phyloP scores from a whole-genome alignment of 768 basidiomycete genomes.

The Mycena maculata region DNA sequence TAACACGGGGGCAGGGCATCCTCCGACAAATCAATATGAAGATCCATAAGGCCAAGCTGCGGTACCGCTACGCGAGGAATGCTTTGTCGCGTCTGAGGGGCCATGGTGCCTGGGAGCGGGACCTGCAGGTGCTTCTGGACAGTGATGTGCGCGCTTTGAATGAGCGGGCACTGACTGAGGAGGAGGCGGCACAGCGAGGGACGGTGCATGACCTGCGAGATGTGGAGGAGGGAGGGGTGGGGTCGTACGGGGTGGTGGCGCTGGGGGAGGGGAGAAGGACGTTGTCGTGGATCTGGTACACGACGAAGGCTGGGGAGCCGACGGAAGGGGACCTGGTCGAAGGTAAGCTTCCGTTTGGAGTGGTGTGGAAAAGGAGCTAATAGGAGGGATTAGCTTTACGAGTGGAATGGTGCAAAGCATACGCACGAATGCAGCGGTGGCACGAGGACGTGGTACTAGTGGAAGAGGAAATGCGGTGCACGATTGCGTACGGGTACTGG shows the following conservation, averaged over 20 bases:
- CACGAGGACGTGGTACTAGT: conserved; percentile 18
- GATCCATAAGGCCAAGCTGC: not conserved
- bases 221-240: not conserved
- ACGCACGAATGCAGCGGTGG: conserved; percentile 11
- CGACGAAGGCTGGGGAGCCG: not conserved
- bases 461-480: conserved; percentile 21
- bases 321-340: not conserved
- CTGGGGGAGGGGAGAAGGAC: not conserved
- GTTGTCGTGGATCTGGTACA: not conserved
- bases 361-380: not conserved
- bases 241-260: not conserved
- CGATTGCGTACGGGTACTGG: not conserved
- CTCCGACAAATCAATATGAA: not conserved
- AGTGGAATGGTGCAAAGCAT: conserved; percentile 5
- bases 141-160: not conserved
- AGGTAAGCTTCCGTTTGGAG: not conserved
- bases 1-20: not conserved
- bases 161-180: conserved; percentile 1
- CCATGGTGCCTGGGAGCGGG: not conserved
- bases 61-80: conserved; percentile 1
- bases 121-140: not conserved
- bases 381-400: not conserved
- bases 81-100: not conserved
- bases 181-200: not conserved
- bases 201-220: not conserved